A percentile compares a stretch with the other conserved stretches of the same genome.
Evolutionary conservation across 2,329 filamentous ascomycete genomes (phyloP).

Genomic region (Chaetoscypha palmicola): DNA sequence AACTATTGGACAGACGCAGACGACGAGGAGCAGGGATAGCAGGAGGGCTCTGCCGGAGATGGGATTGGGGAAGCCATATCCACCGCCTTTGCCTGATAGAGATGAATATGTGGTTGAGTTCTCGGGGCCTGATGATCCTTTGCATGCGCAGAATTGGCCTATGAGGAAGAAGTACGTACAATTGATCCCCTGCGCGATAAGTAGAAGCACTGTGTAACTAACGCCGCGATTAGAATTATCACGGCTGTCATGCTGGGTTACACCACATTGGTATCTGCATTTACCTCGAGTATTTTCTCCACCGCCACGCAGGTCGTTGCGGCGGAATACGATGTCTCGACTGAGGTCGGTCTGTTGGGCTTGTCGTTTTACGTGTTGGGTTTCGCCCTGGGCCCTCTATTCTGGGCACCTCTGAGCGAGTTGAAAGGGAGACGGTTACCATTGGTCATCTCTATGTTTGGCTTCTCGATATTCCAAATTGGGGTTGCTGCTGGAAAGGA

Average conservation of each 20-base stretch:
- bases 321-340: slow-evolving; percentile 50
- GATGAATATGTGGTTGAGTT: slow-evolving; percentile 83
- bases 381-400: slow-evolving; percentile 62
- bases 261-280: slow-evolving; percentile 64
- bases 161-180: slow-evolving; percentile 63
- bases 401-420: slow-evolving; percentile 70
- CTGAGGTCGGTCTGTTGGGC: slow-evolving; percentile 56
- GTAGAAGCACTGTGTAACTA: slow-evolving; percentile 27
- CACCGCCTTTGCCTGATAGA: slow-evolving; percentile 59
- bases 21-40: slow-evolving; percentile 41
- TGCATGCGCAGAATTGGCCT: slow-evolving; percentile 86
- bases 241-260: slow-evolving; percentile 65
- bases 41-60: slow-evolving; percentile 58
- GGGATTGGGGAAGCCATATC: slow-evolving; percentile 68
- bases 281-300: slow-evolving; percentile 71
- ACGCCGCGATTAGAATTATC: slow-evolving; percentile 40
- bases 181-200: not conserved
- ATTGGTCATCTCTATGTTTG: slow-evolving; percentile 55
- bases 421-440: slow-evolving; percentile 60
- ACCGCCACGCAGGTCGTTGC: slow-evolving; percentile 54
- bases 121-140: slow-evolving; percentile 72
- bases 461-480: slow-evolving; percentile 63
- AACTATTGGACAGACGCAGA: slow-evolving; percentile 56
- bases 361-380: slow-evolving; percentile 65
- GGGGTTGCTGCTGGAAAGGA: slow-evolving; percentile 59